A percentile compares a stretch with the other conserved stretches of the same genome.
Conservation (phyloP, 2,329 filamentous ascomycete genomes). For the Parasarocladium wereldwijsianum region DNA sequence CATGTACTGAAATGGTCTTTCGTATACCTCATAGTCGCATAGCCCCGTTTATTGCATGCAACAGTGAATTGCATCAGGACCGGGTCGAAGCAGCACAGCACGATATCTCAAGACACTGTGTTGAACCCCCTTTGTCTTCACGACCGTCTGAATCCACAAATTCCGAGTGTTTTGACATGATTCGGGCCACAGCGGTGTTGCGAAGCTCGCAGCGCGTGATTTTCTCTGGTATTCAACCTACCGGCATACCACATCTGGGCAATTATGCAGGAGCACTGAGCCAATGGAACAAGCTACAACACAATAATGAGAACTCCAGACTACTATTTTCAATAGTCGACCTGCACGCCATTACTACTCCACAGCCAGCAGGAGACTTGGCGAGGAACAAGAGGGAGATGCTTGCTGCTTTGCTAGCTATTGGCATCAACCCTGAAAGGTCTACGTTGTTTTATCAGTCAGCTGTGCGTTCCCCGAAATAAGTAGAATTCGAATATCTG, state of each 20-base stretch:
- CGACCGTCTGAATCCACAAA: too few relatives aligned
- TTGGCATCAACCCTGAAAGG: slow-evolving; percentile 67
- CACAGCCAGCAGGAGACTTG: slow-evolving; percentile 49
- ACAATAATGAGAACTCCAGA: slow-evolving; percentile 39
- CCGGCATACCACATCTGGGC: slow-evolving; percentile 81
- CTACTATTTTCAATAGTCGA: slow-evolving; percentile 84
- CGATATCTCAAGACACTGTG: too few relatives aligned
- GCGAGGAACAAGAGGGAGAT: slow-evolving; percentile 54
- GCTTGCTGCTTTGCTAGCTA: slow-evolving; percentile 66
- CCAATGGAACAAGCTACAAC: slow-evolving; percentile 72
- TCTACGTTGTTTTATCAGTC: slow-evolving; percentile 75
- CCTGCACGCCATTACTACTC: slow-evolving; percentile 78
- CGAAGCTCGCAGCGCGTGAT: slow-evolving; percentile 48
- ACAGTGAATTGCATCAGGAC: too few relatives aligned
- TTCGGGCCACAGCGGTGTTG: too few relatives aligned
- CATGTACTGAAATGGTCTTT: too few relatives aligned
- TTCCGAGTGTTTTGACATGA: too few relatives aligned
- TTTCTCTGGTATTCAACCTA: slow-evolving; percentile 96
- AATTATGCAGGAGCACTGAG: slow-evolving; percentile 87
- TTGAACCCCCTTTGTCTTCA: too few relatives aligned
- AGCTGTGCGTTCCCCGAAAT: slow-evolving; percentile 32
- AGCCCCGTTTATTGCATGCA: neutral
- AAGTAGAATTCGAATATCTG: neutral
- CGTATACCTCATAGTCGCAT: neutral
- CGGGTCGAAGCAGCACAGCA: too few relatives aligned